These are phyloP conservation scores for Inosperma sp. DNA, from an alignment of 768 basidiomycete species.

Conservation along the genomic window DNA sequence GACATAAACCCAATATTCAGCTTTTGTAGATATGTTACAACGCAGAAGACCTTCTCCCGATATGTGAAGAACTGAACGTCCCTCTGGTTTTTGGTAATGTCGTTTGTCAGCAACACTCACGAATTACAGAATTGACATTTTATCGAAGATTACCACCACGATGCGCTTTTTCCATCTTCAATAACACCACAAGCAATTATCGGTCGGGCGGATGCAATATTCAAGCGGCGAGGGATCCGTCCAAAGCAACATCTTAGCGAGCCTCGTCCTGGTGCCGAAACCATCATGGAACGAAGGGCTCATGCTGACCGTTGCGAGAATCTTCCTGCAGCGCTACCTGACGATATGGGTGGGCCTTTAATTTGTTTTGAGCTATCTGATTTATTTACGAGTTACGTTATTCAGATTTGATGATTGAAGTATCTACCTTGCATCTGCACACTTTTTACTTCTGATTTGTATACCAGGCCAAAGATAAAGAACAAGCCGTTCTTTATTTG, in stretches of 20 bases:
- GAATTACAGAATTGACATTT: not conserved
- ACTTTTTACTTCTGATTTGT: slow-evolving; percentile 7
- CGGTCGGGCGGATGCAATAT: slow-evolving; percentile 69
- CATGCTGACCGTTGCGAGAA: slow-evolving; percentile 78
- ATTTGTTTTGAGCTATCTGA: slow-evolving; percentile 1
- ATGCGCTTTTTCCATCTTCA: slow-evolving; percentile 60
- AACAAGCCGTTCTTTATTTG: slow-evolving; percentile 87
- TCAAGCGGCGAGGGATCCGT: slow-evolving; percentile 67
- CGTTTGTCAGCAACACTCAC: not conserved
- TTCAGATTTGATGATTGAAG: slow-evolving; percentile 84
- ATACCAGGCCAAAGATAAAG: slow-evolving; percentile 77
- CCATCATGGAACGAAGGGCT: slow-evolving; percentile 80
- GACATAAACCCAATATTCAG: not conserved
- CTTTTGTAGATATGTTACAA: slow-evolving; percentile 67
- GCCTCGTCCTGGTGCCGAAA: slow-evolving; percentile 78
- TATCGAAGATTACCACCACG: slow-evolving; percentile 76
- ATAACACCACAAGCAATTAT: slow-evolving; percentile 64
- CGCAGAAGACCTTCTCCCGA: slow-evolving; percentile 79
- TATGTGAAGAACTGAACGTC: slow-evolving; percentile 80
- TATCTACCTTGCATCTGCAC: slow-evolving; percentile 8
- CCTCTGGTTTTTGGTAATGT: slow-evolving; percentile 56
- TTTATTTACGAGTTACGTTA: slow-evolving; percentile 11
- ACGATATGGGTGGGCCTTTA: slow-evolving; percentile 53
- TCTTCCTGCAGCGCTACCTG: slow-evolving; percentile 60
- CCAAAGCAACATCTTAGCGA: slow-evolving; percentile 94